Evolutionary conservation across 768 basidiomycete species (phyloP).

Genomic region (Pilatotrama ljubarskyi): DNA sequence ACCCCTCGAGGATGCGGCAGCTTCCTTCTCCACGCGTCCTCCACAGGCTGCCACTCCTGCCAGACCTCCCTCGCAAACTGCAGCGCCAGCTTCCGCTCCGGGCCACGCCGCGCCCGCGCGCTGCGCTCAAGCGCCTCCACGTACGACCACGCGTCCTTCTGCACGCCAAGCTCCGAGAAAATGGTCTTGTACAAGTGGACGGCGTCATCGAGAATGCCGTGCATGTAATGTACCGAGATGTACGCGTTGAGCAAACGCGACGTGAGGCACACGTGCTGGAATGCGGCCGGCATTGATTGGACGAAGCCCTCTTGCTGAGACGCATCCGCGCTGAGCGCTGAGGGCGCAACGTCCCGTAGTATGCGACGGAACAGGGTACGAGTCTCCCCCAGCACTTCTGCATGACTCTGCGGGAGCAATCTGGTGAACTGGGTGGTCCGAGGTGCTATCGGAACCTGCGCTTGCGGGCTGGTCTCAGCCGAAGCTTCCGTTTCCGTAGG

Average conservation of each 20-base stretch:
- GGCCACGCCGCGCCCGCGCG: conserved; percentile 40
- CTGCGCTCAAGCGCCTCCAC: conserved; percentile 72
- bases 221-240: conserved; percentile 70
- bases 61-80: conserved; percentile 65
- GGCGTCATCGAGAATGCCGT: conserved; percentile 50
- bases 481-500: neutral
- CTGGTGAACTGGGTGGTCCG: conserved; percentile 12
- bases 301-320: neutral
- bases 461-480: neutral
- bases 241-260: conserved; percentile 77
- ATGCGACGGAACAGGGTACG: conserved; percentile 65
- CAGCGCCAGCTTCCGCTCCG: conserved; percentile 49
- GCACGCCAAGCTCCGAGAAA: conserved; percentile 44
- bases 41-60: conserved; percentile 58
- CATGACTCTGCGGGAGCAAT: conserved; percentile 67
- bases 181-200: conserved; percentile 50
- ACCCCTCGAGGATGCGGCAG: conserved; percentile 13
- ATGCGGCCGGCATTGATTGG: conserved; percentile 36
- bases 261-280: conserved; percentile 57
- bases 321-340: conserved; percentile 2
- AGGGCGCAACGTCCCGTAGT: conserved; percentile 39
- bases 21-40: conserved; percentile 37
- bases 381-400: conserved; percentile 74
- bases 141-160: conserved; percentile 55
- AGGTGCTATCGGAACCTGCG: neutral